phyloP scores from a whole-genome alignment of 2,329 filamentous ascomycete species.

The Fusarium sp. region DNA sequence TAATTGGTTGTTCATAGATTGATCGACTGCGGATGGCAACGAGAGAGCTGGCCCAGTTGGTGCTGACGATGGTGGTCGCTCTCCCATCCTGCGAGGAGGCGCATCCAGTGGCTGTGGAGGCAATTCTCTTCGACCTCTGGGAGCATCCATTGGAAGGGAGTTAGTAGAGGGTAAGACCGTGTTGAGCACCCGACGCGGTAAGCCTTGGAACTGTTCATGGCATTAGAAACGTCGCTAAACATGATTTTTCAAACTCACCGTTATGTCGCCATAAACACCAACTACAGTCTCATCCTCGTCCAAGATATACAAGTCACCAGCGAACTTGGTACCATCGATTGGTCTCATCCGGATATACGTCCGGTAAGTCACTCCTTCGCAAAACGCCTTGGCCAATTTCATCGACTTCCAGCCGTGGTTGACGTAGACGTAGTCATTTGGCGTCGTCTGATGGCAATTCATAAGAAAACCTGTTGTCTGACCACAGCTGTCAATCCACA shows the following conservation, averaged over 20 bases:
- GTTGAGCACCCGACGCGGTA: conserved; percentile 5
- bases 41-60: background rate
- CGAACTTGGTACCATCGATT: conserved; percentile 53
- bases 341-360: conserved; percentile 71
- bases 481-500: conserved; percentile 70
- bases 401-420: conserved; percentile 70
- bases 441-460: conserved; percentile 64
- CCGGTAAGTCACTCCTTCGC: conserved; percentile 60
- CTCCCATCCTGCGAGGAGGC: background rate
- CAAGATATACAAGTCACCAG: conserved; percentile 68
- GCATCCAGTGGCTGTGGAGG: background rate
- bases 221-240: rapidly evolving
- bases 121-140: background rate
- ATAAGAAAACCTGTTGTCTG: conserved; percentile 72
- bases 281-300: conserved; percentile 63
- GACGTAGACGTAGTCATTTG: conserved; percentile 69
- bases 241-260: conserved; percentile 47
- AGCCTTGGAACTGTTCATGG: conserved; percentile 6
- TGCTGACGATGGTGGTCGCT: background rate
- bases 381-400: conserved; percentile 54
- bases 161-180: conserved; percentile 1
- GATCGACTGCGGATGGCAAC: background rate
- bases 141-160: background rate
- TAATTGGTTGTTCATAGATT: background rate
- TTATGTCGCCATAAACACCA: conserved; percentile 66